Conservation (phyloP, 1,139 yeast genomes). For the Hyphopichia fennica region DNA sequence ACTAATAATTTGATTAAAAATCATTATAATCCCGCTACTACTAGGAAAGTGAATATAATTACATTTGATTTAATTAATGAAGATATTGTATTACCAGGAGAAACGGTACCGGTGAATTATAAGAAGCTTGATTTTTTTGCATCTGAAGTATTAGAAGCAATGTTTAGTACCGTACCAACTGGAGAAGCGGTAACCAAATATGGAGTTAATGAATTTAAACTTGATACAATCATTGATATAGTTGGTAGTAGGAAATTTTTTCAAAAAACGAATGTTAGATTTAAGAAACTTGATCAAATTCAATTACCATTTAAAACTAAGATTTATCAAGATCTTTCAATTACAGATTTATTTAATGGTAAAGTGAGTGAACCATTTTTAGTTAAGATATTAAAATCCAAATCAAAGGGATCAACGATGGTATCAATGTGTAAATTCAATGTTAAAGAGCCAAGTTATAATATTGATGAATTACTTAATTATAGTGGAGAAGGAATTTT, state of each 20-base stretch:
- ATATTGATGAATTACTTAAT: conserved; percentile 29
- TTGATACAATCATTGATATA: conserved; percentile 42
- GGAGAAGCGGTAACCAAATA: conserved; percentile 18
- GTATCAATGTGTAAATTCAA: conserved; percentile 41
- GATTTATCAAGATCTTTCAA: conserved; percentile 15
- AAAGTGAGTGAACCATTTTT: conserved; percentile 34
- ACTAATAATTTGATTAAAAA: conserved; percentile 20
- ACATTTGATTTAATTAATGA: conserved; percentile 38
- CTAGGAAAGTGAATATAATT: conserved; percentile 24
- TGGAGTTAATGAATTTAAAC: conserved; percentile 28
- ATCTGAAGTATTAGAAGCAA: conserved; percentile 36
- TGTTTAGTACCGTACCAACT: conserved; percentile 22
- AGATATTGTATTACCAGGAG: conserved; percentile 40
- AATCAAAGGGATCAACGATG: conserved; percentile 27
- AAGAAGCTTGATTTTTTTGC: conserved; percentile 45
- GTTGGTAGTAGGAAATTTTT: conserved; percentile 41
- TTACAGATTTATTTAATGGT: conserved; percentile 28
- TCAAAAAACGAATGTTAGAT: conserved; percentile 29
- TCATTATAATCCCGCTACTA: conserved; percentile 21
- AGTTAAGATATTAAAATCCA: conserved; percentile 40
- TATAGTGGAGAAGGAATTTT: conserved; percentile 18
- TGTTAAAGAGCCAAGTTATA: conserved; percentile 33
- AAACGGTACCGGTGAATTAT: conserved; percentile 32
- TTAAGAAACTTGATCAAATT: conserved; percentile 30
- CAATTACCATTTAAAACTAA: conserved; percentile 32